These are phyloP conservation scores for Saccharomycopsis javanensis DNA, from an alignment of 805 yeast genomes.

Conservation along the genomic window DNA sequence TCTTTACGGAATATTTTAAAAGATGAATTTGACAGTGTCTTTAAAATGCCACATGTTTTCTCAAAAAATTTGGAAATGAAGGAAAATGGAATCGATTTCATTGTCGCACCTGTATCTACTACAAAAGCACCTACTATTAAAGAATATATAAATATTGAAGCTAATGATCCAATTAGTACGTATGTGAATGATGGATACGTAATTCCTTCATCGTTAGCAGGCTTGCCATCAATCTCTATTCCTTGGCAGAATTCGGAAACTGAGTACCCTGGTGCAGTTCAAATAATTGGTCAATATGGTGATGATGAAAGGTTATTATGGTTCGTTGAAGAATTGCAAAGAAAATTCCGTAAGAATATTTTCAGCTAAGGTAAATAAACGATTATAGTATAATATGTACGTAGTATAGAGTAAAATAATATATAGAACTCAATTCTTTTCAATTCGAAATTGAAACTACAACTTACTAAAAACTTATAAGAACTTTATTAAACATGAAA, in stretches of 20 bases:
- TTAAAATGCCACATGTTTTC: slow-evolving; percentile 41
- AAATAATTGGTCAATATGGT: slow-evolving; percentile 79
- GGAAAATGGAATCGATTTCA: slow-evolving; percentile 48
- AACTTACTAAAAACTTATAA: background rate
- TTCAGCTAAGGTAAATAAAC: too few species aligned
- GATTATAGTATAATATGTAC: too few species aligned
- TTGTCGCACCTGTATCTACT: slow-evolving; percentile 66
- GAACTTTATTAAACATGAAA: slow-evolving; percentile 3
- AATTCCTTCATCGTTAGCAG: slow-evolving; percentile 86
- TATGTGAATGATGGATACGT: slow-evolving; percentile 80
- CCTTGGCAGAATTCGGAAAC: slow-evolving; percentile 37
- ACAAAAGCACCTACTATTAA: slow-evolving; percentile 44
- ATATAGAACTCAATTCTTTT: too few species aligned
- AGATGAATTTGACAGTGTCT: slow-evolving; percentile 55
- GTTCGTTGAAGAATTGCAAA: slow-evolving; percentile 11
- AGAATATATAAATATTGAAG: slow-evolving; percentile 30
- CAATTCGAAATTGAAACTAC: background rate
- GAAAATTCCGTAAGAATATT: background rate
- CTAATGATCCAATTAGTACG: slow-evolving; percentile 42
- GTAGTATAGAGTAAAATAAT: too few species aligned
- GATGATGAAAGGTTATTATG: slow-evolving; percentile 58
- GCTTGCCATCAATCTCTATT: slow-evolving; percentile 73
- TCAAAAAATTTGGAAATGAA: slow-evolving; percentile 20
- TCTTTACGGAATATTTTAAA: slow-evolving; percentile 50
- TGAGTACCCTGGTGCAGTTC: slow-evolving; percentile 52